These are phyloP conservation scores for Ustilago nuda DNA, from an alignment of 1,284 basidiomycete genomes.

Conservation along the genomic window DNA sequence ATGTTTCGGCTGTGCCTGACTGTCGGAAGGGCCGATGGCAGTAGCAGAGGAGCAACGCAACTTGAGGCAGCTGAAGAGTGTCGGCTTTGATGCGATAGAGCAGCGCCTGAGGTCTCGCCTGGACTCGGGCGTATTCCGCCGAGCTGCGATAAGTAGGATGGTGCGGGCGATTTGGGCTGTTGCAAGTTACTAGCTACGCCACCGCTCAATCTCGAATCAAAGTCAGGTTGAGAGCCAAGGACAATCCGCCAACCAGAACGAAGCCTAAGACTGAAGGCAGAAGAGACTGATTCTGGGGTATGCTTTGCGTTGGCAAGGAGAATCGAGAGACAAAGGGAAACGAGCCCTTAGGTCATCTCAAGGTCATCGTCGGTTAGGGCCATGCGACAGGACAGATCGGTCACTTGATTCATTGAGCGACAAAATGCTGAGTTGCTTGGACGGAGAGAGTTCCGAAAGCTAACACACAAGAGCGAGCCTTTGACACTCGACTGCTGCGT, in stretches of 20 bases:
- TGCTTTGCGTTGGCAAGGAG: neutral
- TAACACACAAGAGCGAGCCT: neutral
- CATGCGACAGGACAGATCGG: neutral
- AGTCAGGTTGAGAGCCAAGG: neutral
- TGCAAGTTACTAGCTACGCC: neutral
- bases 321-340: neutral
- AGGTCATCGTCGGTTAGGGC: neutral
- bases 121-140: neutral
- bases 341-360: constrained; percentile 1
- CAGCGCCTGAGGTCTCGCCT: too few relatives aligned
- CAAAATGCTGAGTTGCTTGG: neutral
- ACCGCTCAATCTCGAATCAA: neutral
- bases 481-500: neutral
- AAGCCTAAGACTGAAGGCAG: neutral
- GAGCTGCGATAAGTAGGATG: neutral
- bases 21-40: neutral
- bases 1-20: constrained; percentile 1
- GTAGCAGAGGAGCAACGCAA: neutral
- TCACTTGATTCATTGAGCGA: constrained; percentile 1
- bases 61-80: too few relatives aligned
- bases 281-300: constrained; percentile 6
- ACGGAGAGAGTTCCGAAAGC: constrained; percentile 4
- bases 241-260: neutral
- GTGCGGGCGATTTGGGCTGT: neutral
- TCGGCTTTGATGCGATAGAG: too few relatives aligned